Evolutionary conservation across 331 rosid genomes (phyloP), one percentile per base, ranked within the genome.

Genomic region (Arachis monticola): DNA sequence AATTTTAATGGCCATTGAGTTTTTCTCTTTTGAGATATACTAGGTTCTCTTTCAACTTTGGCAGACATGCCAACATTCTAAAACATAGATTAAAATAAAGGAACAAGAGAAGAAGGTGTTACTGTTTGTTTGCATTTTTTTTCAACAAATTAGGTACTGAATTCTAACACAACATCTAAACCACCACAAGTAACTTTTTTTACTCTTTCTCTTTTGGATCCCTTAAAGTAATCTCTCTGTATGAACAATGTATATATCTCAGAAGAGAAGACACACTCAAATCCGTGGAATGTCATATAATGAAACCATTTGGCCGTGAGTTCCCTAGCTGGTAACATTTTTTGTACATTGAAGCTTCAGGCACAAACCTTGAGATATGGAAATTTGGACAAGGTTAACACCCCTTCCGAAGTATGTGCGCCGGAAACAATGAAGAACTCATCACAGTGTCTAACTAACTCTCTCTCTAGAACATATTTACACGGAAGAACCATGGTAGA

Each of bases 401-500:
- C 62, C 60, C 52, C 60, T 52, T 73, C 71, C 52, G 60, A 68
- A 74, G 45, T 61, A 74, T 47, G 69, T 40, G 63, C 2, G 32
- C 63, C 83, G 64, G 79, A 76, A 79, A 65, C 77, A 60, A 41
- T 12, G 58, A 73, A 55, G 77, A 65, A 74, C 13, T 71, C 70
- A 72, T 57, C 67, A 64, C 74, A 42, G 32, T 27, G 30, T 27
- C 2, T 27, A 27, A 76, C 38, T 60, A 76, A 76, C 61, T 55
- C 73, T 73, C 46, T 60, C 38, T 38, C 86, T 89, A 94, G 88
- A 92, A 94, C 89, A 94, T 82, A 74, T 87, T 85, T 75, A 87
- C 88, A 77, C 92, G 97, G 67, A 94, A 88, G 83, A 94, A 94
- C 99, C 99, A 94, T 22, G 99, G 99, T 9, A 94, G 97, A 45